Evolutionary conservation across 192 early-diverging fungal species (phyloP).

Genomic region (Chytriomyces sp.): DNA sequence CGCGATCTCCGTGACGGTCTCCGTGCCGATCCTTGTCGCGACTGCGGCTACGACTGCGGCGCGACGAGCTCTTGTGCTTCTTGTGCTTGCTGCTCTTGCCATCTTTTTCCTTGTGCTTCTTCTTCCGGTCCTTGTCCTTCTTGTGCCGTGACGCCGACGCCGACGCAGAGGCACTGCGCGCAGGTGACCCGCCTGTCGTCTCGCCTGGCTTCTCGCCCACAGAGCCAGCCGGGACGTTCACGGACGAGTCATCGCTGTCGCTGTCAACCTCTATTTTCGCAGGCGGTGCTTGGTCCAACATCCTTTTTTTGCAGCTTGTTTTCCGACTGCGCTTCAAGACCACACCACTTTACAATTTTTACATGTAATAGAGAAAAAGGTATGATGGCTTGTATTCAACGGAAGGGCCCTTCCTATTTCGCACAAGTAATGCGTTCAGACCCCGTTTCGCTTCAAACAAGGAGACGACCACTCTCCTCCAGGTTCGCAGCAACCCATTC

Average conservation of each 20-base stretch:
- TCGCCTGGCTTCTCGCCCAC: not conserved
- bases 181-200: not conserved
- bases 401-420: too few species aligned
- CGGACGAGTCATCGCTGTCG: not conserved
- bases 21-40: not conserved
- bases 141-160: not conserved
- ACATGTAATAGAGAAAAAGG: too few species aligned
- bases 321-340: too few species aligned
- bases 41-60: not conserved
- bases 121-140: not conserved
- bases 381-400: too few species aligned
- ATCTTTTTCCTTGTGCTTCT: slow-evolving; percentile 3
- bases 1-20: not conserved
- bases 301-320: too few species aligned
- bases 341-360: too few species aligned
- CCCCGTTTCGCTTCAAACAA: slow-evolving; percentile 16
- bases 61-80: not conserved
- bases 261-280: not conserved
- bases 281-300: not conserved
- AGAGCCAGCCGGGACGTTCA: not conserved
- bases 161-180: not conserved
- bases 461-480: slow-evolving; percentile 20
- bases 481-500: slow-evolving; percentile 32
- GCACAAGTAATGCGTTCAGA: too few species aligned
- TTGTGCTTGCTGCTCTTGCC: not conserved